These are phyloP conservation scores for Starmera stellimalicola DNA, from an alignment of 1,139 yeast species.

Conservation along the genomic window DNA sequence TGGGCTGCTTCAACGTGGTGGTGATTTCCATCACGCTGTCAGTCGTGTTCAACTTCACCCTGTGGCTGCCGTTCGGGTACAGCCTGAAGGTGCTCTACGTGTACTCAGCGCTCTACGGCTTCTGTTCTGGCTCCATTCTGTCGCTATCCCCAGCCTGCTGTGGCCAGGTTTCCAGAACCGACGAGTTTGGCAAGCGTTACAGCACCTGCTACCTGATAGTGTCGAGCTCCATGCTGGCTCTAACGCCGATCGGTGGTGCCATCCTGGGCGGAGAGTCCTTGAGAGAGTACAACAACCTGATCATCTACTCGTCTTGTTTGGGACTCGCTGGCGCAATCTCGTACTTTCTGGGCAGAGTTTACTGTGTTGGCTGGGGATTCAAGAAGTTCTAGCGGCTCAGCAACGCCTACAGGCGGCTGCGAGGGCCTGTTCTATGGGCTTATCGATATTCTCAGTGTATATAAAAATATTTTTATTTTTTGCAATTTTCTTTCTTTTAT, in stretches of 20 bases:
- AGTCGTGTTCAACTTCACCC: conserved; percentile 29
- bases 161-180: conserved; percentile 33
- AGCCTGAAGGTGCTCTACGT: conserved; percentile 21
- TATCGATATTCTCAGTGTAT: too few species aligned
- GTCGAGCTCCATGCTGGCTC: conserved; percentile 34
- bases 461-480: too few species aligned
- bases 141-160: conserved; percentile 39
- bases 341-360: conserved; percentile 25
- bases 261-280: conserved; percentile 30
- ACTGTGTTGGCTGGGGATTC: conserved; percentile 26
- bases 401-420: too few species aligned
- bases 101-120: conserved; percentile 44
- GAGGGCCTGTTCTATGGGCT: conserved; percentile 2
- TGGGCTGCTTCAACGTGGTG: conserved; percentile 52
- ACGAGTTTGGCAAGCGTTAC: conserved; percentile 38
- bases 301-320: conserved; percentile 28
- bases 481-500: not conserved
- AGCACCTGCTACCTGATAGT: conserved; percentile 38
- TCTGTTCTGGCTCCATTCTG: conserved; percentile 36
- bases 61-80: conserved; percentile 50
- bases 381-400: conserved; percentile 4
- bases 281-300: conserved; percentile 27
- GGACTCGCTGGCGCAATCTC: conserved; percentile 23
- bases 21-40: conserved; percentile 32
- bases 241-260: conserved; percentile 43